Percentiles rank a stretch among this genome's conserved stretches.
Conservation (phyloP, 495 filamentous ascomycete species). For the Hypoxylon rickii region DNA sequence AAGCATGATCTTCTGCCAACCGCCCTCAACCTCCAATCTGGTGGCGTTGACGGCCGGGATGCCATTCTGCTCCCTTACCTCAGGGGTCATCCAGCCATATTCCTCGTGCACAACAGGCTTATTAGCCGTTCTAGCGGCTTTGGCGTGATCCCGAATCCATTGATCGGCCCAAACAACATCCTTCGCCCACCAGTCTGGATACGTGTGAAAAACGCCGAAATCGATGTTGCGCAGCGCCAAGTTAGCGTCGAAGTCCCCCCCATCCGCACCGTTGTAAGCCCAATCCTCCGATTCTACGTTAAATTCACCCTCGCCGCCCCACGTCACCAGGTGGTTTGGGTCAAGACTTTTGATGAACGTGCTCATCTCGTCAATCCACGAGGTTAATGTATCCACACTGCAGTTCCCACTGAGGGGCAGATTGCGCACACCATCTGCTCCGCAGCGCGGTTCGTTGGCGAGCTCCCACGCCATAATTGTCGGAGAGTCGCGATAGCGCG, state of each 20-base stretch:
- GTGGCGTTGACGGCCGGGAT: slow-evolving; percentile 10
- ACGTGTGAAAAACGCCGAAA: slow-evolving; percentile 69
- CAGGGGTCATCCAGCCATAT: slow-evolving; percentile 38
- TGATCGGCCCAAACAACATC: slow-evolving; percentile 47
- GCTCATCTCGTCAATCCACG: slow-evolving; percentile 65
- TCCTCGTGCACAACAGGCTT: slow-evolving; percentile 71
- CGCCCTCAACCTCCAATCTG: slow-evolving; percentile 50
- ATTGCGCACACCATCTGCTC: slow-evolving; percentile 48
- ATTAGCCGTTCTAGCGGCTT: slow-evolving; percentile 54
- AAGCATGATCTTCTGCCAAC: slow-evolving; percentile 61
- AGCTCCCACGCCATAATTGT: slow-evolving; percentile 76
- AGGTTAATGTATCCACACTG: slow-evolving; percentile 58
- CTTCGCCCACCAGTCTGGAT: slow-evolving; percentile 53
- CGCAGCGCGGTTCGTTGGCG: slow-evolving; percentile 72
- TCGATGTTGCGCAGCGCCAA: slow-evolving; percentile 56
- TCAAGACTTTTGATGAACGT: slow-evolving; percentile 69
- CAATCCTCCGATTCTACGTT: slow-evolving; percentile 14
- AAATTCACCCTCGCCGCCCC: slow-evolving; percentile 62
- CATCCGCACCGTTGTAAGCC: slow-evolving; percentile 56
- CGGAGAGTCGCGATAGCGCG: slow-evolving; percentile 58
- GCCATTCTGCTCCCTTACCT: slow-evolving; percentile 26
- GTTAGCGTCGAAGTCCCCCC: slow-evolving; percentile 63
- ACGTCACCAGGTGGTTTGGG: slow-evolving; percentile 66
- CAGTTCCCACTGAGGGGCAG: slow-evolving; percentile 45
- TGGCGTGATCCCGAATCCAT: slow-evolving; percentile 64